Percentiles rank a stretch among this genome's conserved stretches.
These are phyloP conservation scores for Aspergillus cejpii DNA, from an alignment of 2,329 filamentous ascomycete species.

Conservation along the genomic window DNA sequence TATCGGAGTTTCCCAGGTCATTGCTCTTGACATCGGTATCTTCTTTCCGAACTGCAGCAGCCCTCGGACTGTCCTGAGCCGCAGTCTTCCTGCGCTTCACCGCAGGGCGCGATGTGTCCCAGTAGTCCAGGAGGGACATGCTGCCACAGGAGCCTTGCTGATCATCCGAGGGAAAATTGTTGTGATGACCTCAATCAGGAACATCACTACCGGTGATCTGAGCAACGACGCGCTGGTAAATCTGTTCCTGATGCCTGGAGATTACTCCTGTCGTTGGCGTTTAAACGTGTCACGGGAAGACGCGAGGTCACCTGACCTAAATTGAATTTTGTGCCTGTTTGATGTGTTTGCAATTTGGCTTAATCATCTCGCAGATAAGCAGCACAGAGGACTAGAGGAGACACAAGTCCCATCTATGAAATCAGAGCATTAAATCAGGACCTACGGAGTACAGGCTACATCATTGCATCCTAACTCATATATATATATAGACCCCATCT, in stretches of 20 bases:
- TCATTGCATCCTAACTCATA: background rate
- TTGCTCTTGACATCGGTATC: constrained; percentile 4
- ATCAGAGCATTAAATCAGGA: background rate
- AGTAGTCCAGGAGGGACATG: constrained; percentile 35
- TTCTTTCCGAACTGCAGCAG: constrained; percentile 3
- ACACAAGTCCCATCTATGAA: too few relatives aligned
- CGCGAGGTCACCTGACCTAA: constrained; percentile 15
- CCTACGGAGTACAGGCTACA: too few relatives aligned
- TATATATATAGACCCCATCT: background rate
- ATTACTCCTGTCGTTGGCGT: background rate
- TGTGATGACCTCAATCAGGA: background rate
- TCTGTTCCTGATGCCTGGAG: background rate
- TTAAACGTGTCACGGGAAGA: constrained; percentile 5
- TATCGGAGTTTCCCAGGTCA: constrained; percentile 7
- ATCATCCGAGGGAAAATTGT: background rate
- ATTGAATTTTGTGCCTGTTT: constrained; percentile 8
- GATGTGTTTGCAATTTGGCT: constrained; percentile 16
- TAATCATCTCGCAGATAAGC: background rate
- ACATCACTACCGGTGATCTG: background rate
- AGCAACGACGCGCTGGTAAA: background rate
- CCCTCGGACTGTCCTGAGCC: constrained; percentile 5
- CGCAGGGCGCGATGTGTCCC: constrained; percentile 28
- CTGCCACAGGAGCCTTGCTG: constrained; percentile 11
- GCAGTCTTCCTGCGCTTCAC: constrained; percentile 29
- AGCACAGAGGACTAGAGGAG: background rate